Percentiles rank a stretch among this genome's conserved stretches.
These are phyloP conservation scores for Tetracentron sinense DNA, from an alignment of 164 flowering plant genomes.

Conservation along the genomic window DNA sequence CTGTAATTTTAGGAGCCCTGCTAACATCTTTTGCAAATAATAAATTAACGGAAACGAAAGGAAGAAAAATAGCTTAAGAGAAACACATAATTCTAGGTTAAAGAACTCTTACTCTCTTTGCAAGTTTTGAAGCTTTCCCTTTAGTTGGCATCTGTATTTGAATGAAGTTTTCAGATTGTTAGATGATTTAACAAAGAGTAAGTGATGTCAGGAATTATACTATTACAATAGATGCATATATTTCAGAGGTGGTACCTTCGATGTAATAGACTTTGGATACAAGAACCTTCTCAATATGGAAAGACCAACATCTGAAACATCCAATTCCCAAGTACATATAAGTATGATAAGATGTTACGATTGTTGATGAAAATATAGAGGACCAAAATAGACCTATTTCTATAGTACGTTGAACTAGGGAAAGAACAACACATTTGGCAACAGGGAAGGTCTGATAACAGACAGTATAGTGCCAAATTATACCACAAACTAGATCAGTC, in stretches of 20 bases:
- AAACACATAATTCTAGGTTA: conserved; percentile 5
- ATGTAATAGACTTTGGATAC: conserved; percentile 42
- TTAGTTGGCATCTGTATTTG: conserved; percentile 61
- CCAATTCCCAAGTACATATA: conserved; percentile 4
- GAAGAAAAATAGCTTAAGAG: conserved; percentile 2
- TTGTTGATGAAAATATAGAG: neutral
- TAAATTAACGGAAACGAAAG: neutral
- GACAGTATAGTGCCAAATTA: neutral
- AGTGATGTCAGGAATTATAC: too few relatives aligned
- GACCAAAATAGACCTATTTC: neutral
- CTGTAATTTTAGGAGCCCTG: neutral
- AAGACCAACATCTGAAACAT: conserved; percentile 81
- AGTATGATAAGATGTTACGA: conserved; percentile 6
- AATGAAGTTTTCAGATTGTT: conserved; percentile 30
- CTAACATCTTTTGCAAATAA: neutral
- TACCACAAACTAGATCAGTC: neutral
- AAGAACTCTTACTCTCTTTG: conserved; percentile 70
- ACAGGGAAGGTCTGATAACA: neutral
- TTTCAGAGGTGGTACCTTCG: conserved; percentile 45
- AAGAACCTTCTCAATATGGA: conserved; percentile 81
- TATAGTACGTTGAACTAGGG: neutral
- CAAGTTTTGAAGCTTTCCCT: conserved; percentile 76
- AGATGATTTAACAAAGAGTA: conserved; percentile 15
- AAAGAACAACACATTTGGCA: neutral
- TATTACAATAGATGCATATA: conserved; percentile 6